Evolutionary conservation across 2,329 filamentous ascomycete species (phyloP), one percentile per base, ranked within the genome.

Genomic region (Tolypocladium ophioglossoides): DNA sequence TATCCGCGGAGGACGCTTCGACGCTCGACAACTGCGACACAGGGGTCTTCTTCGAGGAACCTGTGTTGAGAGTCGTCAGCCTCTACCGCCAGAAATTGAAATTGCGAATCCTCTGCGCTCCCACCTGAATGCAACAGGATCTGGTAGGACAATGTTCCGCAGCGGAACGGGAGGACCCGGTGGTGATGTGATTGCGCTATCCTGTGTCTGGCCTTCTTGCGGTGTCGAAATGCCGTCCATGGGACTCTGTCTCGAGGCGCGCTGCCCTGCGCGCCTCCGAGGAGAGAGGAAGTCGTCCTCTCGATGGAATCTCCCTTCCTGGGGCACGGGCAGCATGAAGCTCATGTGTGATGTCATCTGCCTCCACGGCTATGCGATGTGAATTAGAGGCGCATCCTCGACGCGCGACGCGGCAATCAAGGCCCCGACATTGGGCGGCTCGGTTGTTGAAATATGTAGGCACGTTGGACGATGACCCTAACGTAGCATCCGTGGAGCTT

Each of bases 31-130:
- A 96, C 83, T 3, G 77, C 78, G 4, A 90, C 91, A 6, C 80
- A 82, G 1, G 84, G 76, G 59, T 97, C 94, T 66, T 95, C 88
- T 73, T 95, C 88, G 24, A 99, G 82, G 65, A 92, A 95, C 58
- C 80, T 84, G 16, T 30, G 1, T 22, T 18, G 2, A 52, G 12
- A 18, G 44, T 61, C 53, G 63, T 55, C 35, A 52, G 40, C 34
- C 18, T 37, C 35, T 30, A 3, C 7, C 14, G 11, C 10, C 14
- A 20, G 2, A 7, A 22, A 8, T 27, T 30, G 2, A 7, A 22
- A 8, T 27, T 1, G 22, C 4, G 27, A n/a, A 11, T 7, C 22
- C 24, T 27, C 20, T 30, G 22, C 12, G n/a, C 24, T 53, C 72
- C 51, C 65, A 81, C 77, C 74, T 74, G 58, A 83, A 78, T 10